These are phyloP conservation scores for Trichosporon sp. DNA, from an alignment of 1,284 basidiomycete genomes.

Conservation along the genomic window DNA sequence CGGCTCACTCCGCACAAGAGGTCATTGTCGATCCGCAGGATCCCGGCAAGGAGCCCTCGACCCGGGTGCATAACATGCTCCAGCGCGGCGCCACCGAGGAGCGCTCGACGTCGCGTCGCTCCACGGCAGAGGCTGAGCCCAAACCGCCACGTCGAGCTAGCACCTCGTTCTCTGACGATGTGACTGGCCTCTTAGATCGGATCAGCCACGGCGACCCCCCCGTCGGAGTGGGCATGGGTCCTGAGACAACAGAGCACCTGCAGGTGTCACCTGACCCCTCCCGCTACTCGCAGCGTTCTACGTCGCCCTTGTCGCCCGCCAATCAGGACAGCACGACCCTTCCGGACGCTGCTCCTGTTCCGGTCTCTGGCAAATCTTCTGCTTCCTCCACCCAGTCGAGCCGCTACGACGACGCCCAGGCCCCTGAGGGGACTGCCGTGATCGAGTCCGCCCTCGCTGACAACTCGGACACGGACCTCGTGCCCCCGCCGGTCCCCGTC, in stretches of 20 bases:
- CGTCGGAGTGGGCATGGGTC: conserved; percentile 13
- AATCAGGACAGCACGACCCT: conserved; percentile 6
- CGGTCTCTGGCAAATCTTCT: conserved; percentile 15
- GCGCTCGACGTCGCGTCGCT: conserved; percentile 10
- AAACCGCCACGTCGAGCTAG: neutral
- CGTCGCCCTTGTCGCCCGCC: conserved; percentile 21
- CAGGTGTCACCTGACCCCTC: conserved; percentile 28
- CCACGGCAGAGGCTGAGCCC: conserved; percentile 1
- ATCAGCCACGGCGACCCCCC: conserved; percentile 29
- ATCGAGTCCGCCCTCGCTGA: neutral
- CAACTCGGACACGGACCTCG: conserved; percentile 13
- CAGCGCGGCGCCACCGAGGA: conserved; percentile 10
- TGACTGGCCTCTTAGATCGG: conserved; percentile 34
- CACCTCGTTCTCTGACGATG: conserved; percentile 48
- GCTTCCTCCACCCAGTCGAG: conserved; percentile 15
- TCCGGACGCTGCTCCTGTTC: conserved; percentile 8
- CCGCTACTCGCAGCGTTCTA: conserved; percentile 4
- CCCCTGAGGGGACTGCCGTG: neutral
- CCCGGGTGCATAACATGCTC: conserved; percentile 20
- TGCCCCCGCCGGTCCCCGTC: neutral
- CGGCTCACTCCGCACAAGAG: conserved; percentile 21
- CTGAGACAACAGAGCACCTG: conserved; percentile 28
- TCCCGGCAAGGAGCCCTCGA: conserved; percentile 17
- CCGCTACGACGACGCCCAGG: conserved; percentile 20
- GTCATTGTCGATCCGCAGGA: conserved; percentile 20